These are phyloP conservation scores for Bathelium albidoporum DNA, from an alignment of 495 filamentous ascomycete species.

Conservation along the genomic window DNA sequence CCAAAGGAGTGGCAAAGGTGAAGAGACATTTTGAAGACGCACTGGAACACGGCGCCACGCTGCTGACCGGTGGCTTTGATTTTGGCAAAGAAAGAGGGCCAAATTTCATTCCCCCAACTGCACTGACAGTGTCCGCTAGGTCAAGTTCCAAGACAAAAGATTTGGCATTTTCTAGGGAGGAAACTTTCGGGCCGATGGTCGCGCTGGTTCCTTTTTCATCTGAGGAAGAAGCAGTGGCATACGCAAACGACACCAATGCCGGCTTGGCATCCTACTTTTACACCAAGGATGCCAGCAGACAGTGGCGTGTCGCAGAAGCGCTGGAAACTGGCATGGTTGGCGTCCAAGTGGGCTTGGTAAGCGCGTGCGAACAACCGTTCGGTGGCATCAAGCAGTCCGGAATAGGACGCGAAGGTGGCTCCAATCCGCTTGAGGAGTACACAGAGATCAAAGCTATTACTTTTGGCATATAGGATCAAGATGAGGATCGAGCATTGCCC, in stretches of 20 bases:
- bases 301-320: conserved; percentile 70
- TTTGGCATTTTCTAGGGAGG: conserved; percentile 66
- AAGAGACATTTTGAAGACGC: conserved; percentile 71
- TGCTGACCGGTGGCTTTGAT: conserved; percentile 56
- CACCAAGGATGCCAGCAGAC: conserved; percentile 59
- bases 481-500: neutral
- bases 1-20: conserved; percentile 50
- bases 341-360: conserved; percentile 74
- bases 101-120: conserved; percentile 75
- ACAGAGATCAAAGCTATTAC: conserved; percentile 72
- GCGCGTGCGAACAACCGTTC: conserved; percentile 57
- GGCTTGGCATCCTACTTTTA: conserved; percentile 85
- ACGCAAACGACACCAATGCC: conserved; percentile 63
- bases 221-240: conserved; percentile 68
- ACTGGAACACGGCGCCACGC: conserved; percentile 57
- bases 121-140: conserved; percentile 53
- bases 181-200: conserved; percentile 82
- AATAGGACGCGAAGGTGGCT: conserved; percentile 75
- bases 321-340: conserved; percentile 86
- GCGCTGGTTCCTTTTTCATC: conserved; percentile 68
- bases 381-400: conserved; percentile 82
- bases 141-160: conserved; percentile 41
- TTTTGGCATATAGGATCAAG: conserved; percentile 37
- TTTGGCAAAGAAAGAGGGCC: conserved; percentile 48
- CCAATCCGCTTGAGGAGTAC: conserved; percentile 79